Evolutionary conservation across 192 early-diverging fungal genomes (phyloP), one percentile per base, ranked within the genome.

Genomic region (Podochytrium sp.): DNA sequence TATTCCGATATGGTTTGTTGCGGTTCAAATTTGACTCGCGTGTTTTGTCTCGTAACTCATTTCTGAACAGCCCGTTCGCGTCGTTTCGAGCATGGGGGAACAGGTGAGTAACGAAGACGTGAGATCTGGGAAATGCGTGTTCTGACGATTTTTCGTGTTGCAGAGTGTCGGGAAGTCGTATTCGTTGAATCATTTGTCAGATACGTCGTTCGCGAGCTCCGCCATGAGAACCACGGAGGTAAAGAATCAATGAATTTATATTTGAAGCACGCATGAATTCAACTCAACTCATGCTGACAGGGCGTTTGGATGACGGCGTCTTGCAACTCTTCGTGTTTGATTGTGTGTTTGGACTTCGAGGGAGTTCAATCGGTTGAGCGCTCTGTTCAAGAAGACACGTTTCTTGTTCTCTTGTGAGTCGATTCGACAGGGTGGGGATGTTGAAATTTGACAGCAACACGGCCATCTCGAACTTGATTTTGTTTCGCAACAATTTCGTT

Each of bases 171-270:
- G 70, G 20, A 72, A 72, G 35, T 65, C 58, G 3, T 72, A 70
- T 25, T 55, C 35, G 70, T 4, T 72, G 35, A 72, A 72, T 37
- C 70, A 72, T 33, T 23, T 72, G 14, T 27, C 30, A 20, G 70
- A 40, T 23, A 66, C 59, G 0, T 53, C 58, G 2, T 72, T 72
- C 37, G 70, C 43, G 12, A 42, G 66, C 20, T 56, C 23, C 52
- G 66, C 66, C 56, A 69, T 62, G 66, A 39, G 66, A 20, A 56
- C 47, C 14, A 72, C 60, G 27, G 70, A 72, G 42, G 70, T 27
- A 16, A 14, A 23, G 14, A 5, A 30, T 20, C 4, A 2, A 57
- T 23, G 7, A 3, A 14, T 1, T 4, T 3, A 2, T 30, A 30
- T 27, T 57, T 7, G n/a, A 47, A 47, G 10, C 10, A 47, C n/a